A percentile compares a stretch with the other conserved stretches of the same genome.
Evolutionary conservation across 2,329 filamentous ascomycete species (phyloP).

Genomic region (Hortaea werneckii): DNA sequence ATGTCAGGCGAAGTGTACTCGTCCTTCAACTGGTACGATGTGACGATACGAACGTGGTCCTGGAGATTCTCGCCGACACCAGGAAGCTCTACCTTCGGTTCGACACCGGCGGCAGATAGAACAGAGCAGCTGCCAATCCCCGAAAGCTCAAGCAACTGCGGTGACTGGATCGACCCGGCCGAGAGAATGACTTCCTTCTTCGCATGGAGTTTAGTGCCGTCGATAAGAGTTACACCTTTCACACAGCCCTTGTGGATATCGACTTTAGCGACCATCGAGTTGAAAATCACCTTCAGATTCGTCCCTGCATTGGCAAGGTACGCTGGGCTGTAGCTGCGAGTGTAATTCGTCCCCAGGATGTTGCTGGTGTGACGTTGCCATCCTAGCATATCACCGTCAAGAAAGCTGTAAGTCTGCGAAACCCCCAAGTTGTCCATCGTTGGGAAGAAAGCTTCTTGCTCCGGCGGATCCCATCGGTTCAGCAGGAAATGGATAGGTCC

Average conservation of each 20-base stretch:
- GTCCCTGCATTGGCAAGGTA: slow-evolving; percentile 33
- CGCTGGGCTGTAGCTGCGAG: slow-evolving; percentile 38
- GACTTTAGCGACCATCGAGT: slow-evolving; percentile 28
- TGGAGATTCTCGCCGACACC: slow-evolving; percentile 44
- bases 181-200: slow-evolving; percentile 50
- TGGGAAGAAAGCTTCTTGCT: slow-evolving; percentile 2
- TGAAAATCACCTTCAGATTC: slow-evolving; percentile 34
- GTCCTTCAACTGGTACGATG: slow-evolving; percentile 20
- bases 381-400: slow-evolving; percentile 42
- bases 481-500: slow-evolving; percentile 28
- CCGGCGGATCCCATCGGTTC: slow-evolving; percentile 1
- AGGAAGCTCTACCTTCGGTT: slow-evolving; percentile 36
- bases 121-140: slow-evolving; percentile 45
- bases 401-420: slow-evolving; percentile 5
- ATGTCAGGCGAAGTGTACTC: slow-evolving; percentile 25
- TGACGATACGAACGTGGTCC: slow-evolving; percentile 21
- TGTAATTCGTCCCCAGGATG: slow-evolving; percentile 38
- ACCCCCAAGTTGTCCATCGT: slow-evolving; percentile 4
- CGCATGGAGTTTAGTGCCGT: slow-evolving; percentile 22
- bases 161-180: slow-evolving; percentile 49
- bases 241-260: no score
- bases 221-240: no score
- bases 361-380: slow-evolving; percentile 42
- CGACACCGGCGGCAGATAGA: slow-evolving; percentile 37
- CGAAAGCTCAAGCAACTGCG: slow-evolving; percentile 49